A percentile compares a stretch with the other conserved stretches of the same genome.
phyloP scores from a whole-genome alignment of 139 green algal species.

The Chlorella ohadii region DNA sequence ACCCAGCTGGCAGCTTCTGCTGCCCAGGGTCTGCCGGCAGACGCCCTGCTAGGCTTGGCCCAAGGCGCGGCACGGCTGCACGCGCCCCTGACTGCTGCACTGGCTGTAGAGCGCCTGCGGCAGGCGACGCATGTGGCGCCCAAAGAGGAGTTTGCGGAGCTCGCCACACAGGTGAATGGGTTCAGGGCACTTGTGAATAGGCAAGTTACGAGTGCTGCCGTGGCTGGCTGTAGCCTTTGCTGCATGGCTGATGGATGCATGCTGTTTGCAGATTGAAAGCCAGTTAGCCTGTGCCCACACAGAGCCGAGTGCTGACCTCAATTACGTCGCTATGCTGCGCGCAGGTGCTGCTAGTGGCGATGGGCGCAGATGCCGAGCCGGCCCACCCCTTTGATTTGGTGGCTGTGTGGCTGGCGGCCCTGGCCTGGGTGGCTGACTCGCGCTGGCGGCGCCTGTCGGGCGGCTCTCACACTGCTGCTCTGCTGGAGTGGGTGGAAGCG shows the following conservation, averaged over 20 bases:
- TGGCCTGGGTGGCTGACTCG: conserved; percentile 54
- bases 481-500: conserved; percentile 24
- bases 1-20: conserved; percentile 16
- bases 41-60: conserved; percentile 13
- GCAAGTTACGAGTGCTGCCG: too few relatives aligned
- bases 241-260: too few relatives aligned
- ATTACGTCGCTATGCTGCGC: background rate
- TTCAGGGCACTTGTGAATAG: too few relatives aligned
- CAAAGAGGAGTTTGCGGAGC: conserved; percentile 33
- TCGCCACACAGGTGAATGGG: conserved; percentile 9
- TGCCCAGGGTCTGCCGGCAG: background rate
- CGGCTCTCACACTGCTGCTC: background rate
- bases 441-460: conserved; percentile 54
- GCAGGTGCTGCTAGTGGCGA: conserved; percentile 31
- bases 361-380: conserved; percentile 5
- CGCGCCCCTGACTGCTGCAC: conserved; percentile 10
- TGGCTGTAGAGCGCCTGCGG: conserved; percentile 24
- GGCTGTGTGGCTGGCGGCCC: conserved; percentile 44
- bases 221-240: too few relatives aligned
- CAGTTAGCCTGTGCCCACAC: too few relatives aligned
- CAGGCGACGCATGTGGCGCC: conserved; percentile 4
- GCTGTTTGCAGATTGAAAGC: too few relatives aligned
- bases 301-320: too few relatives aligned
- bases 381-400: conserved; percentile 31
- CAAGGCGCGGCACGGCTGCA: background rate